Evolutionary conservation across 2,329 filamentous ascomycete genomes (phyloP), one percentile per base, ranked within the genome.

Genomic region (Leptographium wingfieldii): DNA sequence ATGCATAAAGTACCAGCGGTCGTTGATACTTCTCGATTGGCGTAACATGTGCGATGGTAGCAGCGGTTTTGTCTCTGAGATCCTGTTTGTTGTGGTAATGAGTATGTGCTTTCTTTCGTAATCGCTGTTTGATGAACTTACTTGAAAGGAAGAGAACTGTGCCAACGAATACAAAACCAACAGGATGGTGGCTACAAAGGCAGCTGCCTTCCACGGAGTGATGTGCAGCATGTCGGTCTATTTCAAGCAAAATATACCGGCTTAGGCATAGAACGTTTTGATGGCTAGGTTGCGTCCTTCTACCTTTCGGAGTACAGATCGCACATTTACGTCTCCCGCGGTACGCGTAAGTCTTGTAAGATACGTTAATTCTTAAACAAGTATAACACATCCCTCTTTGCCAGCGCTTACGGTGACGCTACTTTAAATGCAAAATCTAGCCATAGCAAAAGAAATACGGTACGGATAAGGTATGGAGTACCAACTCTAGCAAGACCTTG

Each of bases 1-100:
- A 74, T 46, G 68, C 69, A 56, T 74, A 74, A 3, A 71, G 64
- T 49, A 73, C 67, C 31, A 73, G 63, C 4, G 67, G 66, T 10
- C 40, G 56, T 22, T 51, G 27, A 16, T 53, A 22, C 27, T 6
- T 19, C 29, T 53, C 22, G 22, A 25, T 10, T 5, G 25, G 7
- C 3, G 12, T 29, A 14, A 35, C 51, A 9, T 53, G 51, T 16
- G 29, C 14, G 51, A 53, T 29, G 29, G 29, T 53, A 22, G 51
- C 29, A 33, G 51, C 51, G 27, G 51, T 53, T 5, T 6, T 53
- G 25, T 33, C 51, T 16, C 16, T 33, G 51, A 53, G 29, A 19
- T 53, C 16, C 51, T 53, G 51, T 51, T 51, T 14, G 48, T 16
- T 2, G 25, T 12, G 4, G 25, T 14, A 16, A 40, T 29, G 48